These are phyloP conservation scores for Leccinum disarticulatum DNA, from an alignment of 768 basidiomycete genomes.

Conservation along the genomic window DNA sequence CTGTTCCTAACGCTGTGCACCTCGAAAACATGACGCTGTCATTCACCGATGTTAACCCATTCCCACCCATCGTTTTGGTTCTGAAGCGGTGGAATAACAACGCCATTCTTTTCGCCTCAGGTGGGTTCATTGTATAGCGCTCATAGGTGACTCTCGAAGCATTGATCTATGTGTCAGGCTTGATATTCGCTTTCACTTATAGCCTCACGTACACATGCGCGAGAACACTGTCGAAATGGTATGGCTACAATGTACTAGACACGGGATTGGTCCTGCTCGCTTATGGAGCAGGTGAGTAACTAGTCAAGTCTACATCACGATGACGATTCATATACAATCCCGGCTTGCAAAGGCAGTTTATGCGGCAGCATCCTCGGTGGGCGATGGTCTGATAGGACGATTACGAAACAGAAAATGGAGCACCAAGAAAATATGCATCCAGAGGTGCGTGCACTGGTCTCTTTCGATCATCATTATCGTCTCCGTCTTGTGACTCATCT, in stretches of 20 bases:
- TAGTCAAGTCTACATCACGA: not conserved
- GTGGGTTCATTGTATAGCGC: conserved; percentile 4
- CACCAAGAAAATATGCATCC: conserved; percentile 51
- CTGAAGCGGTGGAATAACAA: conserved; percentile 67
- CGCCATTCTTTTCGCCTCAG: conserved; percentile 45
- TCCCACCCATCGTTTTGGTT: conserved; percentile 59
- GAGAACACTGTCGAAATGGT: conserved; percentile 61
- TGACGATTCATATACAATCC: not conserved
- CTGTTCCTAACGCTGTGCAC: not conserved
- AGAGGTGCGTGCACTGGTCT: conserved; percentile 50
- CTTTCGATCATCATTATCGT: not conserved
- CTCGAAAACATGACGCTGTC: conserved; percentile 49
- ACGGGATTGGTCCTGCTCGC: conserved; percentile 78
- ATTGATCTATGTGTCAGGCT: conserved; percentile 39
- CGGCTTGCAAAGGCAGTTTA: conserved; percentile 41
- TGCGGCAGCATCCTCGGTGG: conserved; percentile 59
- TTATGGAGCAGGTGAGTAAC: conserved; percentile 60
- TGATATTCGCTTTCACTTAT: conserved; percentile 73
- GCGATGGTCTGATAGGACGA: conserved; percentile 51
- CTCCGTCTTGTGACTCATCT: not conserved
- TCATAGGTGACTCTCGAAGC: not conserved
- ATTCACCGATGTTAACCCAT: conserved; percentile 69
- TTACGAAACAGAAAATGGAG: conserved; percentile 39
- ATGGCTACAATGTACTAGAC: conserved; percentile 65
- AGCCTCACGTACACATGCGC: conserved; percentile 73